Conservation (phyloP, 2,329 filamentous ascomycete species). For the Metarhizium robertsii region DNA sequence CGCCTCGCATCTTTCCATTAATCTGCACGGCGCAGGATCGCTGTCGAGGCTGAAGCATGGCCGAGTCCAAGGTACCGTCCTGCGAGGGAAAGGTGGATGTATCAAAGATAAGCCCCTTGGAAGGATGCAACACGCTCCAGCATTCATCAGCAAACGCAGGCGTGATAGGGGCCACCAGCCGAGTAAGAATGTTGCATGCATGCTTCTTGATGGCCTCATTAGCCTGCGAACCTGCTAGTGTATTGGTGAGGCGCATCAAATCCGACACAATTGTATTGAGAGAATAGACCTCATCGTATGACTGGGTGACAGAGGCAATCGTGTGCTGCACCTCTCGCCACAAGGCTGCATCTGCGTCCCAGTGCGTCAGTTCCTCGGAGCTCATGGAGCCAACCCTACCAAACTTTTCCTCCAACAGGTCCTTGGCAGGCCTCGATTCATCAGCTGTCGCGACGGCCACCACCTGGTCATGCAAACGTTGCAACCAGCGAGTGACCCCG, state of each 20-base stretch:
- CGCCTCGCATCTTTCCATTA: slow-evolving; percentile 68
- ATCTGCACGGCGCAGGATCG: slow-evolving; percentile 61
- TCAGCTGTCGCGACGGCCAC: slow-evolving; percentile 12
- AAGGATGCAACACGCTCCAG: slow-evolving; percentile 51
- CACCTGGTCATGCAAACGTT: slow-evolving; percentile 54
- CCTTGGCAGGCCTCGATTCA: slow-evolving; percentile 14
- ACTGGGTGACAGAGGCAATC: slow-evolving; percentile 56
- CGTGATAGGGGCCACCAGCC: slow-evolving; percentile 69
- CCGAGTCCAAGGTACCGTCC: slow-evolving; percentile 39
- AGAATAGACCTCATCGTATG: slow-evolving; percentile 62
- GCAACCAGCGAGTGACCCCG: slow-evolving; percentile 74
- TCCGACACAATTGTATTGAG: slow-evolving; percentile 80
- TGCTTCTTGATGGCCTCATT: slow-evolving; percentile 35
- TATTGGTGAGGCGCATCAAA: slow-evolving; percentile 73
- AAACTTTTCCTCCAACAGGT: slow-evolving; percentile 27
- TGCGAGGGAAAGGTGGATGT: slow-evolving; percentile 48
- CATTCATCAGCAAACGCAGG: slow-evolving; percentile 76
- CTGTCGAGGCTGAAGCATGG: slow-evolving; percentile 39
- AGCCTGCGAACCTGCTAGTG: slow-evolving; percentile 38
- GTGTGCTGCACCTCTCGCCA: slow-evolving; percentile 60
- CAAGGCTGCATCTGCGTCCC: slow-evolving; percentile 40
- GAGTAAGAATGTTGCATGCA: slow-evolving; percentile 48
- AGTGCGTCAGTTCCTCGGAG: slow-evolving; percentile 23
- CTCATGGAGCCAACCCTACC: slow-evolving; percentile 20
- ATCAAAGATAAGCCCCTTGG: slow-evolving; percentile 29